Base-by-base conservation (phyloP, 1,139 yeast genomes). In the Nakaseomyces nivariensis region DNA sequence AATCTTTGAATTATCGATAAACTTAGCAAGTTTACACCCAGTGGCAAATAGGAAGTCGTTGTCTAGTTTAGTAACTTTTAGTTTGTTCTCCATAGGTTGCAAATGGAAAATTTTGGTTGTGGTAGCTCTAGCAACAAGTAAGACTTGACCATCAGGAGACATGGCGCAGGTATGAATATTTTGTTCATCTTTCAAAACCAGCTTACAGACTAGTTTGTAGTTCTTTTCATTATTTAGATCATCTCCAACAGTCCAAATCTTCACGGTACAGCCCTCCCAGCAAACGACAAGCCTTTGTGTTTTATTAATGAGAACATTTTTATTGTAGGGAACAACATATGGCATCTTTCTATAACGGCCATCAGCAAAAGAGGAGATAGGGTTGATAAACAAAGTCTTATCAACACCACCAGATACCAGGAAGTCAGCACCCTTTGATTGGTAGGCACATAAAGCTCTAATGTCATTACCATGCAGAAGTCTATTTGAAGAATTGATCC, bases 321-420 rank as follows among this genome's bases (percentile, higher is more conserved):
- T 75, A 25, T 70, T 70, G 42, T 47, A 86, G 53, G 82, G 83
- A 25, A 73, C 70, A 52, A 81, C 76, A 31, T 82, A 72, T 34
- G 89, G 79, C 44, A 92, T 67, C 67, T 85, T 89, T 55, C 82
- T 74, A 60, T 84, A 83, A 54, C 78, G 79, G 17, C 94, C 90
- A 60, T 81, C 85, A 53, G 82, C 81, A 65, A 92, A 90, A 17
- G 69, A 62, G 38, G 72, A 72, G 37, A 83, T 70, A 1, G 94
- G 78, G 62, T 80, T 85, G 37, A 92, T 74, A 3, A 86, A 90
- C 51, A 92, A 71, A 17, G 82, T 76, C 60, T 86, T 77, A 66
- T 92, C 97, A 22, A 87, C 94, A 55, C 97, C 97, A 49, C 96
- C 97, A 60, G 94, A 84, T 1, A 87, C 78, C 52, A 90, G 71